Evolutionary conservation across 169 alveolate genomes (phyloP).

Genomic region (Eimeria brunetti): DNA sequence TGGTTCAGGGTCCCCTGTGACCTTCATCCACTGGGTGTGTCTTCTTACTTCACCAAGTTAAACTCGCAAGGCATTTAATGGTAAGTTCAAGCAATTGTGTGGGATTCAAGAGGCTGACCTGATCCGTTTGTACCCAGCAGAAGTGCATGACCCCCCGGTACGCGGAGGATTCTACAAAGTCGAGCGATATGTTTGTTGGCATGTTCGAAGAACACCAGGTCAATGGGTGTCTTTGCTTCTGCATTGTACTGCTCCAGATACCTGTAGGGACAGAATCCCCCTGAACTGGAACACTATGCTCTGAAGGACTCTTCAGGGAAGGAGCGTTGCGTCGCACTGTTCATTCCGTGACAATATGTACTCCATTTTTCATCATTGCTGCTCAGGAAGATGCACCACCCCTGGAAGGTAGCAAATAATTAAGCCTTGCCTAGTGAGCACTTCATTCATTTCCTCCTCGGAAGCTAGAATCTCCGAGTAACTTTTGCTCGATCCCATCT

Average conservation of each 20-base stretch:
- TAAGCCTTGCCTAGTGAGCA: conserved; percentile 91
- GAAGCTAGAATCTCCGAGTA: conserved; percentile 90
- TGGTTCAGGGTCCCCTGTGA: neutral
- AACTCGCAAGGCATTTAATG: neutral
- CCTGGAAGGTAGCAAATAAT: neutral
- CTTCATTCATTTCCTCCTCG: conserved; percentile 94
- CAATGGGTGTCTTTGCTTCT: conserved; percentile 91
- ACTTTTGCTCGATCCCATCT: conserved; percentile 89
- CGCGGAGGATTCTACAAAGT: conserved; percentile 91
- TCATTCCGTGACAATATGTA: neutral
- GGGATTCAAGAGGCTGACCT: conserved; percentile 86
- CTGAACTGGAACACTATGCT: neutral
- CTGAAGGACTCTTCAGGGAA: neutral
- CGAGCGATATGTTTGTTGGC: conserved; percentile 94
- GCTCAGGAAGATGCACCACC: neutral
- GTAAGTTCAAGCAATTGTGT: neutral
- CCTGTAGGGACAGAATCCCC: conserved; percentile 75
- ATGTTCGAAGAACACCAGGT: conserved; percentile 91
- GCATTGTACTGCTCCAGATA: conserved; percentile 87
- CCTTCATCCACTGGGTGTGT: neutral
- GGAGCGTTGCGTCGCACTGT: neutral
- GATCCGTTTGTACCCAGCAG: conserved; percentile 97
- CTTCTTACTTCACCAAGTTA: neutral
- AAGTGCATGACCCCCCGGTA: conserved; percentile 95
- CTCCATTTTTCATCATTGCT: neutral